Evolutionary conservation across 2,329 filamentous ascomycete species (phyloP), one percentile per base, ranked within the genome.

Genomic region (Cytospora piceae): DNA sequence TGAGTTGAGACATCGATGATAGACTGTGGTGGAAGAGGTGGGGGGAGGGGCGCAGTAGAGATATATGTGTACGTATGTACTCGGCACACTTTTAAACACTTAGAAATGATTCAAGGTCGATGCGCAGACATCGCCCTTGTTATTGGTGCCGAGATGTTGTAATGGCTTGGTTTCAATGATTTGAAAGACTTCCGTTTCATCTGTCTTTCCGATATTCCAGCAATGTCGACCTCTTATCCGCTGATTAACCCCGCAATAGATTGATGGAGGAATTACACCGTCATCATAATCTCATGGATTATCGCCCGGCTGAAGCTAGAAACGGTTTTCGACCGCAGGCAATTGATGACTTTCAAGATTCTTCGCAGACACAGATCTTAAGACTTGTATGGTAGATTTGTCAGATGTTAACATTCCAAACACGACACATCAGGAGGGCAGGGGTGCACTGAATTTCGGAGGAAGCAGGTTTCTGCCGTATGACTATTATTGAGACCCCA

Each of bases 1-100:
- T 63, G 27, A 60, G 29, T 31, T 62, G 66, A 39, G 66, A 63
- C 66, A 67, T 67, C 24, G 32, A 22, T 29, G 39, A 22, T 51
- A 29, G n/a, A 22, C 6, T 24, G 53, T 31, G 3, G 37, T 57
- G 39, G 22, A 42, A 29, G 14, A 24, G 42, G 24, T 29, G 9
- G 42, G 4, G 12, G 49, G 12, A 5, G 27, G 51, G 17, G 27
- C 5, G n/a, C n/a, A n/a, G n/a, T 29, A 3, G 27, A 29, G 11
- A 2, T 24, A 20, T 42, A 15, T 42, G 42, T 49, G 42, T 22
- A 2, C 12, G 46, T 22, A 24, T 15, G 34, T 37, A 2, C 32
- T 37, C 14, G 9, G 34, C 34, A 37, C 11, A 37, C 11, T 4
- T 37, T 37, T 4, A 4, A 37, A 37, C 12, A 15, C 34, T 37